These are phyloP conservation scores for Apiospora rasikravindrae DNA, from an alignment of 2,329 filamentous ascomycete genomes.

Conservation along the genomic window DNA sequence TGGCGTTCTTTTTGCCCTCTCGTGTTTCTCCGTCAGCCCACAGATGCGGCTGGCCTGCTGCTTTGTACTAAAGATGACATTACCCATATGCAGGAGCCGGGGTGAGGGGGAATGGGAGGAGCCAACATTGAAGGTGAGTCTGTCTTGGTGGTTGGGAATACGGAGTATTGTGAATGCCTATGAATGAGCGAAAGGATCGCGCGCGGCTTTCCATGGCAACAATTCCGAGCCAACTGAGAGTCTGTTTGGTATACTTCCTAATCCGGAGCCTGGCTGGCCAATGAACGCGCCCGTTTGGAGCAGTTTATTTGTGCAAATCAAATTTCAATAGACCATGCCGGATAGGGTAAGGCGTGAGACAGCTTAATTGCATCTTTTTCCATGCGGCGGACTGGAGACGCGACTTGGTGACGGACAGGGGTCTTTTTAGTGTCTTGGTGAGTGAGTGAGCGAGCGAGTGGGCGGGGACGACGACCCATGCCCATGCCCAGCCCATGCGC, in stretches of 20 bases:
- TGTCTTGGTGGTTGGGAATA: not conserved
- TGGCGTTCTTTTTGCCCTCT: not conserved
- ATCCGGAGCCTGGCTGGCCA: not conserved
- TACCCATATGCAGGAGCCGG: not conserved
- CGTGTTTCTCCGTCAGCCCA: not conserved
- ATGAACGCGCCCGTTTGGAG: not conserved
- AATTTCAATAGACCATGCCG: slow-evolving; percentile 3
- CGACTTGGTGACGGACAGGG: slow-evolving; percentile 8
- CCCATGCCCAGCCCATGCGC: not conserved
- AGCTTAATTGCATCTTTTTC: not conserved
- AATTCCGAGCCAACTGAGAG: not conserved
- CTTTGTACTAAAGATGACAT: not conserved
- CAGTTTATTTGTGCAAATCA: slow-evolving; percentile 7
- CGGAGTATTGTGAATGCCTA: too few relatives aligned
- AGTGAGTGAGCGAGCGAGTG: not conserved
- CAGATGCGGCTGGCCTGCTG: not conserved
- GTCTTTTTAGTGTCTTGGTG: not conserved
- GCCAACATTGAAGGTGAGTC: too few relatives aligned
- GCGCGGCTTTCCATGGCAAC: slow-evolving; percentile 1
- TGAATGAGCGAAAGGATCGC: too few relatives aligned
- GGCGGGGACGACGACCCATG: not conserved
- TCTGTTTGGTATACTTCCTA: slow-evolving; percentile 9
- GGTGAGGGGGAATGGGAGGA: too few relatives aligned
- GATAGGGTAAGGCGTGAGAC: not conserved
- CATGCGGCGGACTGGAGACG: not conserved